Percentiles rank a stretch among this genome's conserved stretches.
phyloP scores from a whole-genome alignment of 1,284 basidiomycete species.

The Phellopilus nigrolimitatus region DNA sequence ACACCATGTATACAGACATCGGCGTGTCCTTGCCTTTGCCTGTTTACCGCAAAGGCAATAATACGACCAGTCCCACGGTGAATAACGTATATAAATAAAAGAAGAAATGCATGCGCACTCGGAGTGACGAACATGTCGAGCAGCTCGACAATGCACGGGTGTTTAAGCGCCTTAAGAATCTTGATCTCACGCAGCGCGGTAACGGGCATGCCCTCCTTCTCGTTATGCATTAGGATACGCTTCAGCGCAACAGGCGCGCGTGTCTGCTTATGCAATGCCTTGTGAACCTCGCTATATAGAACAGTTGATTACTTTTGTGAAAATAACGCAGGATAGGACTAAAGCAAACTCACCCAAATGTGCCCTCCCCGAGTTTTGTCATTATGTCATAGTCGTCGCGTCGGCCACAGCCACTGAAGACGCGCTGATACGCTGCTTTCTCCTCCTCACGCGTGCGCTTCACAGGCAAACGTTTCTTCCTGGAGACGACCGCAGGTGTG shows the following conservation, averaged over 20 bases:
- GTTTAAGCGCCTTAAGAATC: slow-evolving; percentile 86
- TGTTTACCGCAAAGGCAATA: slow-evolving; percentile 25
- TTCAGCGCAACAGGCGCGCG: slow-evolving; percentile 82
- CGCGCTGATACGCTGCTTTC: slow-evolving; percentile 54
- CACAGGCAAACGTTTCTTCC: slow-evolving; percentile 34
- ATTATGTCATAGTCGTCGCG: slow-evolving; percentile 78
- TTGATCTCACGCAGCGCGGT: slow-evolving; percentile 99
- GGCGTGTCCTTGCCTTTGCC: slow-evolving; percentile 58
- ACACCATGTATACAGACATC: slow-evolving; percentile 95
- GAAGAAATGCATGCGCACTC: slow-evolving; percentile 40
- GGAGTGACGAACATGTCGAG: slow-evolving; percentile 87
- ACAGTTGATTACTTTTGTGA: slow-evolving; percentile 4
- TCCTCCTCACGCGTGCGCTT: slow-evolving; percentile 66
- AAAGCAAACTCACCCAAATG: slow-evolving; percentile 74
- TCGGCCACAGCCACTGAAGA: slow-evolving; percentile 73
- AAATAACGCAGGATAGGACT: slow-evolving; percentile 21
- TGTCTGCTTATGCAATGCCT: slow-evolving; percentile 65
- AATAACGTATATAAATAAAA: slow-evolving; percentile 14
- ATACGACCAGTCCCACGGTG: slow-evolving; percentile 11
- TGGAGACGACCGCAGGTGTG: slow-evolving; percentile 24
- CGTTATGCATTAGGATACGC: slow-evolving; percentile 92
- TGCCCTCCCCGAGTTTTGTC: slow-evolving; percentile 90
- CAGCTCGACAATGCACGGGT: slow-evolving; percentile 84
- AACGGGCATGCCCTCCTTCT: slow-evolving; percentile 94
- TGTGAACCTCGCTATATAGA: slow-evolving; percentile 75